These are phyloP conservation scores for Ormosia semicastrata DNA, from an alignment of 306 rosid species.

Conservation along the genomic window DNA sequence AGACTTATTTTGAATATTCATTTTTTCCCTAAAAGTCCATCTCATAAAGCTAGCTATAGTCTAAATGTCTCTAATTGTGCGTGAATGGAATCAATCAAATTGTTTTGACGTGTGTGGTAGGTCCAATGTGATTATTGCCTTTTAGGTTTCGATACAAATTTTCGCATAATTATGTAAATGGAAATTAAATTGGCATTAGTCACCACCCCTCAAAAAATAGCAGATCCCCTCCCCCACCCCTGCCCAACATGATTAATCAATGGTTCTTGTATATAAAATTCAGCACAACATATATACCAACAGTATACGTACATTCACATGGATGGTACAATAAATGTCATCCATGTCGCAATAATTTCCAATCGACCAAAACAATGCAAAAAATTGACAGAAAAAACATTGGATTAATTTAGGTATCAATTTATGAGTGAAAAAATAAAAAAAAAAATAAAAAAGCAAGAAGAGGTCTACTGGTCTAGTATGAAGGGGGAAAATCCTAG, in stretches of 20 bases:
- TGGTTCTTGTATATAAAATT: constrained; percentile 16
- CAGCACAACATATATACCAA: not conserved
- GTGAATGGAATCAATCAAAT: constrained; percentile 27
- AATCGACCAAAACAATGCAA: not conserved
- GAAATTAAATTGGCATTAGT: constrained; percentile 24
- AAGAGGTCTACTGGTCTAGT: too few relatives aligned
- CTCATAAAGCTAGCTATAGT: not conserved
- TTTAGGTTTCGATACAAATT: constrained; percentile 17
- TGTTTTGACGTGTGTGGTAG: constrained; percentile 34
- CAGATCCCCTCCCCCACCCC: not conserved
- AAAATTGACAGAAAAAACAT: not conserved
- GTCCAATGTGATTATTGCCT: constrained; percentile 30
- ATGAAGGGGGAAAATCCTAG: too few relatives aligned
- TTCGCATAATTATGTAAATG: constrained; percentile 22
- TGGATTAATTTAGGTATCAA: not conserved
- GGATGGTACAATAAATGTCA: constrained; percentile 30
- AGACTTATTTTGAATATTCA: not conserved
- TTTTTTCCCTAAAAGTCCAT: constrained; percentile 12
- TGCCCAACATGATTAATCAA: constrained; percentile 6
- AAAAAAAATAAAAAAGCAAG: not conserved
- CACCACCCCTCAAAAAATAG: not conserved
- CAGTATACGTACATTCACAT: constrained; percentile 34
- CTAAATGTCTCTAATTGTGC: constrained; percentile 5
- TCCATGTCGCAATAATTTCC: constrained; percentile 20
- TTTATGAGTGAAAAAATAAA: not conserved